These are phyloP conservation scores for Nakazawaea wickerhamii DNA, from an alignment of 805 yeast genomes.

Conservation along the genomic window DNA sequence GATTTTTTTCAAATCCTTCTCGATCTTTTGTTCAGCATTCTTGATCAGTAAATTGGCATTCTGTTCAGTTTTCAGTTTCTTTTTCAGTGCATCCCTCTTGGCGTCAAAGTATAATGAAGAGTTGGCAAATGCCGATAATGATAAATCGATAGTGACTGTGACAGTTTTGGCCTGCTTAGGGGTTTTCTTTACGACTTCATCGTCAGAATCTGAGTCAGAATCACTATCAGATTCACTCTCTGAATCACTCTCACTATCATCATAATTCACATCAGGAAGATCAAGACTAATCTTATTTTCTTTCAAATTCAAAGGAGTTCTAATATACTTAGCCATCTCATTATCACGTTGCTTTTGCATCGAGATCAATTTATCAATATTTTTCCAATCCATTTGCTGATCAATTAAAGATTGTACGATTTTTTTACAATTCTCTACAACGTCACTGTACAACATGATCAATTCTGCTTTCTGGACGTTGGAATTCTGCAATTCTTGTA, in stretches of 20 bases:
- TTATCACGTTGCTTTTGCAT: slow-evolving; percentile 67
- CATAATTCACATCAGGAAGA: slow-evolving; percentile 42
- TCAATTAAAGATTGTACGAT: slow-evolving; percentile 64
- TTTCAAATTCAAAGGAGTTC: slow-evolving; percentile 62
- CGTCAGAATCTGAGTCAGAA: slow-evolving; percentile 22
- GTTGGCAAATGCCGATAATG: slow-evolving; percentile 80
- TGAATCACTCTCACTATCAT: slow-evolving; percentile 25
- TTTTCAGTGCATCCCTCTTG: slow-evolving; percentile 68
- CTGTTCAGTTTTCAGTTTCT: slow-evolving; percentile 75
- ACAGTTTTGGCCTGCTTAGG: slow-evolving; percentile 23
- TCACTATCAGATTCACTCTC: slow-evolving; percentile 33
- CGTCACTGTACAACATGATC: slow-evolving; percentile 60
- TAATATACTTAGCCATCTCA: slow-evolving; percentile 54
- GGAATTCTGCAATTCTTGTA: slow-evolving; percentile 55
- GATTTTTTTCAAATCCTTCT: slow-evolving; percentile 60
- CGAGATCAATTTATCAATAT: slow-evolving; percentile 69
- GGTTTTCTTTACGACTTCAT: slow-evolving; percentile 25
- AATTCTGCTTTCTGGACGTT: slow-evolving; percentile 69
- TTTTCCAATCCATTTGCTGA: slow-evolving; percentile 92
- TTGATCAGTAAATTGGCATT: slow-evolving; percentile 73
- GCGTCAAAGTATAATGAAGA: slow-evolving; percentile 76
- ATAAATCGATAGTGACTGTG: slow-evolving; percentile 60
- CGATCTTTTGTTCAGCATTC: slow-evolving; percentile 75
- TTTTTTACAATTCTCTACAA: slow-evolving; percentile 64
- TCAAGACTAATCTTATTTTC: slow-evolving; percentile 59